A percentile compares a stretch with the other conserved stretches of the same genome.
These are phyloP conservation scores for Hymenoscyphus fraxineus DNA, from an alignment of 2,329 filamentous ascomycete genomes.

Conservation along the genomic window DNA sequence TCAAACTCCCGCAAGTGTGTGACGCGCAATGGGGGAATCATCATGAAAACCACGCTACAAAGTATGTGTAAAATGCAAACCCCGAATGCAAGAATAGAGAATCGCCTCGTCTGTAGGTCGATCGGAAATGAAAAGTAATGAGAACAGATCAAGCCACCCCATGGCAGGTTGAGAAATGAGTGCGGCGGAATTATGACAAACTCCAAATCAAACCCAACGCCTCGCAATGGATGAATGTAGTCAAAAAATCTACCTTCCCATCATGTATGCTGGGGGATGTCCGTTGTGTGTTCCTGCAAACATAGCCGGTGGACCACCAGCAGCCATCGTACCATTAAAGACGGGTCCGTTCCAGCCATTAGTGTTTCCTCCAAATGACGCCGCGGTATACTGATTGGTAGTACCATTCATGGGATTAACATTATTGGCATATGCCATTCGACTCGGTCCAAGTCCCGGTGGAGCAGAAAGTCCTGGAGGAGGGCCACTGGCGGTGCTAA, in stretches of 20 bases:
- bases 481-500: conserved; percentile 53
- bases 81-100: conserved; percentile 28
- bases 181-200: conserved; percentile 19
- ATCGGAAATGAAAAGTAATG: conserved; percentile 16
- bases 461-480: conserved; percentile 78
- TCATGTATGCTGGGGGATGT: conserved; percentile 37
- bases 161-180: conserved; percentile 17
- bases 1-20: conserved; percentile 33
- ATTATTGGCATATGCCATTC: conserved; percentile 27
- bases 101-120: conserved; percentile 29
- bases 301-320: conserved; percentile 30
- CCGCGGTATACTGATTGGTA: conserved; percentile 24
- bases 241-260: conserved; percentile 33
- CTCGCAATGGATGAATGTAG: conserved; percentile 16
- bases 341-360: conserved; percentile 31
- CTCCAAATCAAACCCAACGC: conserved; percentile 19
- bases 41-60: conserved; percentile 35
- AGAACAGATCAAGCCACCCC: conserved; percentile 21
- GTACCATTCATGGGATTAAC: conserved; percentile 27
- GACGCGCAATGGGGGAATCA: conserved; percentile 34
- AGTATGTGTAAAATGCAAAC: conserved; percentile 30
- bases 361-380: conserved; percentile 24
- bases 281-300: conserved; percentile 30
- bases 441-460: conserved; percentile 57
- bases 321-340: conserved; percentile 31